A percentile compares a stretch with the other conserved stretches of the same genome.
phyloP scores from a whole-genome alignment of 768 basidiomycete genomes.

The Kwoniella sp. region DNA sequence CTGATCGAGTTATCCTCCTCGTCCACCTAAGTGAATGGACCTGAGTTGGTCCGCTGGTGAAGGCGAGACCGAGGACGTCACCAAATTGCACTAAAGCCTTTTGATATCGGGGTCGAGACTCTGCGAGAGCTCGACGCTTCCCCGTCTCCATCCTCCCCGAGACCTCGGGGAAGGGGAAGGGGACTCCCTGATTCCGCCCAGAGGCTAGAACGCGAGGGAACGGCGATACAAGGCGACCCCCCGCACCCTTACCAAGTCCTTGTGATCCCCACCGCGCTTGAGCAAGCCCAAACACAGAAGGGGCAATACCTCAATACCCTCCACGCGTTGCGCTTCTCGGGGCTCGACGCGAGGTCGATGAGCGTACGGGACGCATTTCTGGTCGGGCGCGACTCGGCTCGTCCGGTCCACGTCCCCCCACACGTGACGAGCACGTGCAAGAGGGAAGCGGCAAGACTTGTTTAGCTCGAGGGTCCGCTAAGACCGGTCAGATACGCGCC shows the following conservation, averaged over 20 bases:
- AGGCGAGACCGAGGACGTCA: slow-evolving; percentile 44
- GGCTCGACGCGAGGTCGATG: slow-evolving; percentile 1
- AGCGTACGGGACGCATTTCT: slow-evolving; percentile 46
- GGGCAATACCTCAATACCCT: slow-evolving; percentile 31
- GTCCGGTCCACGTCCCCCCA: too few relatives aligned
- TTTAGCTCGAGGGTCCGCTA: slow-evolving; percentile 42
- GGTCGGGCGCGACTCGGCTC: slow-evolving; percentile 45
- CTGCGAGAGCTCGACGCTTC: slow-evolving; percentile 16
- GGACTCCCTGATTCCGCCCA: background rate
- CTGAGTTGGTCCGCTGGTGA: background rate
- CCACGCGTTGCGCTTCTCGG: slow-evolving; percentile 38
- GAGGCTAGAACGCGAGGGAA: slow-evolving; percentile 3
- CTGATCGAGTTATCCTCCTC: slow-evolving; percentile 50
- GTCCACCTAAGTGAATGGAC: background rate
- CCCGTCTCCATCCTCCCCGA: background rate
- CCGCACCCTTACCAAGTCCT: slow-evolving; percentile 49
- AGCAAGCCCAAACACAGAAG: background rate
- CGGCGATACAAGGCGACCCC: slow-evolving; percentile 42
- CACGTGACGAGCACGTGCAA: too few relatives aligned
- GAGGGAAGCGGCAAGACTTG: too few relatives aligned
- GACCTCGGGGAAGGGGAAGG: background rate
- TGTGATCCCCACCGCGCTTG: background rate
- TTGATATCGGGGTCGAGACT: slow-evolving; percentile 29
- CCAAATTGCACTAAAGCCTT: slow-evolving; percentile 52
- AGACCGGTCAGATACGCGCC: slow-evolving; percentile 26